Evolutionary conservation across 495 filamentous ascomycete genomes (phyloP).

Genomic region (Penicillium soppii): DNA sequence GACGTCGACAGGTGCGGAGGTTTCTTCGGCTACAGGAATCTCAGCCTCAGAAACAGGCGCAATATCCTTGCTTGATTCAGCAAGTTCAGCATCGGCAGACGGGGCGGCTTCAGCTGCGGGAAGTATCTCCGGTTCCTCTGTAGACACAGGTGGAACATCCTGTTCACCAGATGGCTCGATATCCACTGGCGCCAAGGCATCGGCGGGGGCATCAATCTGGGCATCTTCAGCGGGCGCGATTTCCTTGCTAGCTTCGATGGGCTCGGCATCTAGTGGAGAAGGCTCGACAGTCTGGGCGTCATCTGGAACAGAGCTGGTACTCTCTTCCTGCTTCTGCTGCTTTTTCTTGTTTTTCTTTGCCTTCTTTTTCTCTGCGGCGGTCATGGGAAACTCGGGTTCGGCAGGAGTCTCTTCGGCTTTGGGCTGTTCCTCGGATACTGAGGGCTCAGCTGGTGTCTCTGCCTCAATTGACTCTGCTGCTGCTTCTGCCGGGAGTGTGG

Average conservation of each 20-base stretch:
- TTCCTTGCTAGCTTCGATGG: conserved; percentile 3
- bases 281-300: conserved; percentile 5
- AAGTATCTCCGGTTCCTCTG: background rate
- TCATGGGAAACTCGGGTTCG: conserved; percentile 17
- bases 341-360: conserved; percentile 26
- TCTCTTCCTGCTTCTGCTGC: conserved; percentile 13
- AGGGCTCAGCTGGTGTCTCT: background rate
- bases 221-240: background rate
- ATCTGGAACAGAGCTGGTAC: conserved; percentile 4
- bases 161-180: background rate
- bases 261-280: background rate
- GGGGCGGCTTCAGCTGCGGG: background rate
- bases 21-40: background rate
- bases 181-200: background rate
- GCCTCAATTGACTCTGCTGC: background rate
- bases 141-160: background rate
- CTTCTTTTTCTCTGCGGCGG: conserved; percentile 40
- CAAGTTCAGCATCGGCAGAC: background rate
- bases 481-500: background rate
- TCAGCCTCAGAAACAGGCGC: background rate
- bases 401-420: background rate
- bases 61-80: background rate
- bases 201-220: background rate
- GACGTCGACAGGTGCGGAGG: background rate
- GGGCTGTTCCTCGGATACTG: background rate